These are phyloP conservation scores for Globisporangium mamillatum DNA, from an alignment of 352 stramenopile genomes.

Conservation along the genomic window DNA sequence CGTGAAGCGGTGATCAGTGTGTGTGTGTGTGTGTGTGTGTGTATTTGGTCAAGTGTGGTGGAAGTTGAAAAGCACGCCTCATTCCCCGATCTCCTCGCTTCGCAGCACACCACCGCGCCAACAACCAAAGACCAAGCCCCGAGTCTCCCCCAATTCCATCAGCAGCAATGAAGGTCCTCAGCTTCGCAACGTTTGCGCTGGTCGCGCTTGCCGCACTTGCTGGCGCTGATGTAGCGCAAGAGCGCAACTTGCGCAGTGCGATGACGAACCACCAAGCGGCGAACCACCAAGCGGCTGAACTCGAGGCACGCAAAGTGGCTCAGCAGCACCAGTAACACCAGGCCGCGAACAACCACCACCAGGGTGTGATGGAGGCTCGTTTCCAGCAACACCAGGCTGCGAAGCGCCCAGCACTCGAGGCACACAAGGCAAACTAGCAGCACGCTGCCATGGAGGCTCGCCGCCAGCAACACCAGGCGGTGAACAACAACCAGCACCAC, in stretches of 20 bases:
- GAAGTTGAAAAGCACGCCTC: neutral
- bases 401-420: too few relatives aligned
- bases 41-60: too few relatives aligned
- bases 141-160: neutral
- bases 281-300: neutral
- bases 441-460: too few relatives aligned
- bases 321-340: neutral
- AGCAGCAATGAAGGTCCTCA: neutral
- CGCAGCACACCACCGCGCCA: neutral
- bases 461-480: too few relatives aligned
- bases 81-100: neutral
- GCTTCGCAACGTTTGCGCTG: neutral
- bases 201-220: neutral
- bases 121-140: neutral
- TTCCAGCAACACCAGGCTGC: too few relatives aligned
- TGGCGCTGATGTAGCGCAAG: neutral
- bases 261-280: neutral
- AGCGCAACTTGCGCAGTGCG: slow-evolving; percentile 1
- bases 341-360: neutral
- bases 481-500: too few relatives aligned
- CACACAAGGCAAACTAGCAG: too few relatives aligned
- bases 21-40: too few relatives aligned
- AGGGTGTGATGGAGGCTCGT: neutral
- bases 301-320: neutral
- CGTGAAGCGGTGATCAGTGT: too few relatives aligned